Evolutionary conservation across 306 rosid species (phyloP), one percentile per base, ranked within the genome.

Genomic region (Astragalus glycyphyllos): DNA sequence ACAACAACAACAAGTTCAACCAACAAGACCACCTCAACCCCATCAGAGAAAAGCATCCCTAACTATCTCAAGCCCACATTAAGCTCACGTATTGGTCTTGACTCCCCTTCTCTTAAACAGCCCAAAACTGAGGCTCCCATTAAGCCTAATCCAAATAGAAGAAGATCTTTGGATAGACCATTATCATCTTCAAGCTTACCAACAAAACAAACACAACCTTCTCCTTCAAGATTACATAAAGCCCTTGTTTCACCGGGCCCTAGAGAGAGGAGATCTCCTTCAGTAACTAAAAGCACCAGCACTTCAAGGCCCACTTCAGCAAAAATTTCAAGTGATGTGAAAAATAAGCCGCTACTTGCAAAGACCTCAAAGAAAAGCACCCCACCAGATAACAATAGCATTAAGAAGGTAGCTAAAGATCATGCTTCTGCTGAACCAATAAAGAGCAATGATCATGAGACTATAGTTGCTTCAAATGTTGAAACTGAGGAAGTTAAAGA

Each of bases 81-180:
- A 15, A 89, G 88, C 78, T 82, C 96, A 2, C 76, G 81, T 59
- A 71, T 20, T 20, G 23, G 23, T 20, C 1, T 32, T 13, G 86
- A 79, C 8, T 59, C 86, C 5, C 62, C 38, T 4, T 10, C 46
- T 63, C 56, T 53, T 72, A 77, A 57, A 47, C 46, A 61, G 3
- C 45, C 48, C 15, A 85, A 53, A 73, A 85, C 8, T 17, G 58
- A 77, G 14, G 17, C 63, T 10, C 31, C 50, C 7, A 41, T 40
- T 16, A 83, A 72, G 48, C 69, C 92, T 5, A 8, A 38, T 4
- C 7, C 77, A 26, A 80, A 75, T 37, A 82, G 99, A 72, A 89
- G 97, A 83, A 91, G 87, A 67, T 95, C 99, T 8, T 72, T 91
- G 2, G 99, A 95, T 59, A 90, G 56, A 71, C 90, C 96, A 6